These are phyloP conservation scores for Avena insularis DNA, from an alignment of 176 grass and related monocot species.

Conservation along the genomic window DNA sequence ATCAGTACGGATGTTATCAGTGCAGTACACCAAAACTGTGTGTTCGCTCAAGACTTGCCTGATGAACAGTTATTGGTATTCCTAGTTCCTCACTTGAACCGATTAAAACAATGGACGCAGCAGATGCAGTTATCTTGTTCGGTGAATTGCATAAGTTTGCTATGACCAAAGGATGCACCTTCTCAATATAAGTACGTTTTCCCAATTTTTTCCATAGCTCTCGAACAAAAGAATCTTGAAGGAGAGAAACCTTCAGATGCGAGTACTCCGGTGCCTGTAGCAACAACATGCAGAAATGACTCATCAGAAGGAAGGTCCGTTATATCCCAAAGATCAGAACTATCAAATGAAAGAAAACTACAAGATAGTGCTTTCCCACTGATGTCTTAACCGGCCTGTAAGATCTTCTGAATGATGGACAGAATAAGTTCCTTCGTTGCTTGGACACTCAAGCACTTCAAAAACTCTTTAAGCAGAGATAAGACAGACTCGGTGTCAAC, in stretches of 20 bases:
- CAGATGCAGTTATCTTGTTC: constrained; percentile 74
- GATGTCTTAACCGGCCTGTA: constrained; percentile 90
- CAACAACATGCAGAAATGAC: constrained; percentile 47
- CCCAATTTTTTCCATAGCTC: constrained; percentile 94
- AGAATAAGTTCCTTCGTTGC: constrained; percentile 74
- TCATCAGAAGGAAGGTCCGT: constrained; percentile 39
- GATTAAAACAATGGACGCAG: constrained; percentile 83
- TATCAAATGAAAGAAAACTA: constrained; percentile 42
- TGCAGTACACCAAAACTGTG: constrained; percentile 11
- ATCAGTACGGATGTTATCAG: constrained; percentile 40
- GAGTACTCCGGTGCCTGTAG: constrained; percentile 78
- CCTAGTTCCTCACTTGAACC: constrained; percentile 96
- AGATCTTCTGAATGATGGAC: constrained; percentile 90
- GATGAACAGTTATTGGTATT: constrained; percentile 91
- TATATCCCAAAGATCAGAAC: constrained; percentile 36
- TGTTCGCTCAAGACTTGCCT: constrained; percentile 55
- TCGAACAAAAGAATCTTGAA: constrained; percentile 91
- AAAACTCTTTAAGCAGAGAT: constrained; percentile 77
- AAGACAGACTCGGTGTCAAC: constrained; percentile 68
- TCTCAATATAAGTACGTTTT: constrained; percentile 85
- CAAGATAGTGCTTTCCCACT: constrained; percentile 35
- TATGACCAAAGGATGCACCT: constrained; percentile 78
- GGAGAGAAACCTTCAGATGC: constrained; percentile 84
- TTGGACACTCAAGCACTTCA: constrained; percentile 71
- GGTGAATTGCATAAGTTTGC: constrained; percentile 80